These are phyloP conservation scores for Rutidosis leptorrhynchoides DNA, from an alignment of 129 eudicot genomes.

Conservation along the genomic window DNA sequence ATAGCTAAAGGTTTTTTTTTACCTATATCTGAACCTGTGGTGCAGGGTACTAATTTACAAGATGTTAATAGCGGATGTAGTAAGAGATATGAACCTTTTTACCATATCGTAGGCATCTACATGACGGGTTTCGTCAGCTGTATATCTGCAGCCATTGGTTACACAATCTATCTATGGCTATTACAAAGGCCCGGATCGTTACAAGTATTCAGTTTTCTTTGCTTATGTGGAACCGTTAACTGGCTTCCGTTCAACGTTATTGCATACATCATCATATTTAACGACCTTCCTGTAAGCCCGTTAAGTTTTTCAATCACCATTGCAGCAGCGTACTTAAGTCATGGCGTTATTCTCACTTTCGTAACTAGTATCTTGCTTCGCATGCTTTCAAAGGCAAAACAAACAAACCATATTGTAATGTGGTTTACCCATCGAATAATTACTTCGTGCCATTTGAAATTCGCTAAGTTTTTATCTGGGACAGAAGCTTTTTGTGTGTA, in stretches of 20 bases:
- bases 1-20: not conserved
- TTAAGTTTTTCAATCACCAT: slow-evolving; percentile 29
- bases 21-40: not conserved
- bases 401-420: slow-evolving; percentile 16
- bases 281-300: slow-evolving; percentile 21
- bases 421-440: slow-evolving; percentile 37
- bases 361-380: slow-evolving; percentile 26
- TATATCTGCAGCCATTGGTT: slow-evolving; percentile 40
- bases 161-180: slow-evolving; percentile 33
- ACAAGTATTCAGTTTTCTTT: slow-evolving; percentile 34
- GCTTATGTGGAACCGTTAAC: slow-evolving; percentile 40
- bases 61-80: slow-evolving; percentile 1
- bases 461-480: slow-evolving; percentile 43
- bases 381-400: slow-evolving; percentile 25
- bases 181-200: slow-evolving; percentile 28
- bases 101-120: slow-evolving; percentile 43
- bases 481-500: slow-evolving; percentile 47
- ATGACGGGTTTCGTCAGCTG: slow-evolving; percentile 39
- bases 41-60: slow-evolving; percentile 28
- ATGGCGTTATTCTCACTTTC: slow-evolving; percentile 40
- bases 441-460: slow-evolving; percentile 36
- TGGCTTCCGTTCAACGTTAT: slow-evolving; percentile 48
- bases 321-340: slow-evolving; percentile 35
- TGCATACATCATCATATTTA: slow-evolving; percentile 32
- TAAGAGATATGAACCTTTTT: slow-evolving; percentile 20